Conservation (phyloP, 2,329 filamentous ascomycete species). For the Epichloe amarillans region DNA sequence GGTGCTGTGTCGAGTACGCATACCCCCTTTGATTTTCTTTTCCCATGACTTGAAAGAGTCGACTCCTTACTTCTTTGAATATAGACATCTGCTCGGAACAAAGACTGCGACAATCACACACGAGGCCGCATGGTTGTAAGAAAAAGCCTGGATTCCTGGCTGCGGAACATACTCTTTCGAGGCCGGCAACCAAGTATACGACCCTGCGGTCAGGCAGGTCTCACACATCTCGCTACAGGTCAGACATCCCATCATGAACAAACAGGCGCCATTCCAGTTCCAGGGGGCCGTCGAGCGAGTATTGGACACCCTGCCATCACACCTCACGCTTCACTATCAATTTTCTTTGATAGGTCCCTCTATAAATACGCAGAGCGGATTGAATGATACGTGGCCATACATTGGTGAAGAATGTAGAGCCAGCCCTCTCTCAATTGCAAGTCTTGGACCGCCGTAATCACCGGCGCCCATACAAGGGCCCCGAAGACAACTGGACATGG, state of each 20-base stretch:
- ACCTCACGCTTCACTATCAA: too few relatives aligned
- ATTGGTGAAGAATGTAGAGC: constrained; percentile 4
- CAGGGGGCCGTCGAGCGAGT: too few relatives aligned
- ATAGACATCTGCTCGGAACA: constrained; percentile 18
- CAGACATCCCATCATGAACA: too few relatives aligned
- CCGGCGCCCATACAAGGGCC: constrained; percentile 8
- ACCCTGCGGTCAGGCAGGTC: constrained; percentile 12
- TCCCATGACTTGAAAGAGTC: not conserved
- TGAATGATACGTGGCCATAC: constrained; percentile 14
- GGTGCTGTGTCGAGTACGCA: constrained; percentile 34
- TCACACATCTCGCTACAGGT: too few relatives aligned
- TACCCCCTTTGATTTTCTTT: too few relatives aligned
- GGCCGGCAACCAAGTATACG: constrained; percentile 16
- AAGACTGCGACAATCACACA: constrained; percentile 22
- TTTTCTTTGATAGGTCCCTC: too few relatives aligned
- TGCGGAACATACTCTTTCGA: constrained; percentile 19
- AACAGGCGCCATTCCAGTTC: too few relatives aligned
- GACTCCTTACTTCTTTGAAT: not conserved
- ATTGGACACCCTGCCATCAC: too few relatives aligned
- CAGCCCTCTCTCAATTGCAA: constrained; percentile 1
- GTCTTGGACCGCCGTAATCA: constrained; percentile 12
- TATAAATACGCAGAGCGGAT: constrained; percentile 7
- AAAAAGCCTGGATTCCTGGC: constrained; percentile 18
- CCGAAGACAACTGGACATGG: constrained; percentile 12
- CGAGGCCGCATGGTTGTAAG: constrained; percentile 16